Base-by-base conservation (phyloP, 495 filamentous ascomycete genomes). In the Podospora australis region DNA sequence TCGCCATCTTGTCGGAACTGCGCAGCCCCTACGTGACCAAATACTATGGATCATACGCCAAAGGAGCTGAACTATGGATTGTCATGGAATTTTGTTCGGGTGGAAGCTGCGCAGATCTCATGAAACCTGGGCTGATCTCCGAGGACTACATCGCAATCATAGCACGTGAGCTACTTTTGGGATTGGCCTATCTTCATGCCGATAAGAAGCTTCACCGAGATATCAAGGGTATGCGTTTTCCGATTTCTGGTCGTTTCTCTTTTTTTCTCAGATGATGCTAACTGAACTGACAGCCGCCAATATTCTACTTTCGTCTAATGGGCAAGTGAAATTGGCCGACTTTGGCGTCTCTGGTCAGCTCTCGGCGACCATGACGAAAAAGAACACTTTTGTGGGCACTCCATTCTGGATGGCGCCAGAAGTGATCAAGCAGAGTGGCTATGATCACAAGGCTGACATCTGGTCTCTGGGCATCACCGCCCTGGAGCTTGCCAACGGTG, bases 321-420 rank as follows among this genome's bases (percentile, higher is more conserved):
- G 92, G 4, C 89, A 96, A 66, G 92, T 98, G 47, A 98, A 98
- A 65, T 71, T 98, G 48, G 92, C 92, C 7, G 92, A 98, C 67
- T 98, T 98, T 69, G 92, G 92, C 36, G 92, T 98, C 13, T 95
- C 91, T 19, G 90, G 91, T 11, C 92, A 98, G 60, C 74, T 98
- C n/a, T 90, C 91, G 19, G 88, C 89, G 2, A 96, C 92, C n/a
- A 97, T 96, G 87, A 96, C 94, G 20, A 95, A 96, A 70, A 96
- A 96, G 67, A 98, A 97, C 60, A 98, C 92, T 0, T 98, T 98
- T 62, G 92, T 98, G 19, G 92, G 92, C 11, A 97, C 92, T 2
- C 92, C 92, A 1, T 98, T 96, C 68, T 98, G 92, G 92, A 98
- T 98, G 92, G 92, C 92, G 4, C 92, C 92, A 7, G 92, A 98